Evolutionary conservation across 768 basidiomycete species (phyloP), one percentile per base, ranked within the genome.

Genomic region (Lactarius hengduanensis): DNA sequence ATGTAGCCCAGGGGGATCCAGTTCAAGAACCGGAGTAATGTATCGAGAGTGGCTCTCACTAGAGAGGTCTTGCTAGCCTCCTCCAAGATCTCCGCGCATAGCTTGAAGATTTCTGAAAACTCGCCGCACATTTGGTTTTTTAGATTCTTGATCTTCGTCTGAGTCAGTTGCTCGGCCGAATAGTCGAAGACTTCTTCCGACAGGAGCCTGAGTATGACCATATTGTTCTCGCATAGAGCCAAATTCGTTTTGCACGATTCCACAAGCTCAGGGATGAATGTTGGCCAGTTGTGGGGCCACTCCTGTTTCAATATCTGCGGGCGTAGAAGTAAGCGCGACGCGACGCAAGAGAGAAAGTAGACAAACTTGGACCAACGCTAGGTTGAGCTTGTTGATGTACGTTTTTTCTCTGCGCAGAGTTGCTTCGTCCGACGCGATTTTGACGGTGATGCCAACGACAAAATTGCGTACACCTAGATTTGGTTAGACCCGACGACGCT

Each of bases 1-100:
- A 99, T 98, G 76, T 96, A 99, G 26, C 96, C 97, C 59, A 99
- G 81, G 58, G 97, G 97, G 73, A 99, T 99, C 97, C 97, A 98
- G 76, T 98, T 98, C 72, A 99, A 79, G 84, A 99, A 99, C 62
- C 94, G 84, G 68, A 98, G 82, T 20, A 99, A 81, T 0, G 97
- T 98, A 77, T 98, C 96, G 69, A 99, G 80, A 2, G 96, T 98
- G 18, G 90, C 92, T 77, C 86, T 95, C 81, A 98, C 96, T 65
- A 99, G 78, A 20, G 92, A 94, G 7, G 94, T 85, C 80, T 98
- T 98, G 74, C 92, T 90, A n/a, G 96, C 96, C 76, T 96, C 95
- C 74, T 95, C 94, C 43, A 99, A 82, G 30, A 99, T 95, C 77
- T 98, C 96, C 66, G 90, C 91, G 76, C 97, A 98, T 22, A 99